These are phyloP conservation scores for Aspergillus fumigatus DNA, from an alignment of 2,329 filamentous ascomycete species.

Conservation along the genomic window DNA sequence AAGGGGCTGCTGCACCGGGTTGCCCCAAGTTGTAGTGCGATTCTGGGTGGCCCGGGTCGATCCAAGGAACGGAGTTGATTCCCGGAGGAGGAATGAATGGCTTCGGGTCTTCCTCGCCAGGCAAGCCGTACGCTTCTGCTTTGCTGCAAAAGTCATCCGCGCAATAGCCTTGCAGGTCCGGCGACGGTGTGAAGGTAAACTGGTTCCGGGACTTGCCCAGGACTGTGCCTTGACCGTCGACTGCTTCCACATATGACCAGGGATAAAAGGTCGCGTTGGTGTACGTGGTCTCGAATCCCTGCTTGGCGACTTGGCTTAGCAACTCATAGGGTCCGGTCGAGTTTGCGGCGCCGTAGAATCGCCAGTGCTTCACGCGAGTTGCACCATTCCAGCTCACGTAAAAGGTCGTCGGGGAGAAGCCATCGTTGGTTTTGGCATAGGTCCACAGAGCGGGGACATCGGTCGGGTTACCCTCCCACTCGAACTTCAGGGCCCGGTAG, in stretches of 20 bases:
- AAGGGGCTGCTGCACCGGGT: conserved; percentile 6
- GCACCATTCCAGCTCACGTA: conserved; percentile 42
- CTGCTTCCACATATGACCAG: conserved; percentile 34
- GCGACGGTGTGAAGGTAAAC: conserved; percentile 35
- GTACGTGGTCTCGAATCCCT: conserved; percentile 38
- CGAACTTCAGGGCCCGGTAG: conserved; percentile 40
- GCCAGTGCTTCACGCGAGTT: conserved; percentile 34
- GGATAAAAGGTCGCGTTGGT: conserved; percentile 24
- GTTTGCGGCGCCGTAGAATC: conserved; percentile 31
- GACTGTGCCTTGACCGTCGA: conserved; percentile 28
- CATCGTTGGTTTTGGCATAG: conserved; percentile 28
- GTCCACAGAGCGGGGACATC: conserved; percentile 40
- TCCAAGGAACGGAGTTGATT: conserved; percentile 31
- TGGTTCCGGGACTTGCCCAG: conserved; percentile 31
- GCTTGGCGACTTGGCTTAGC: conserved; percentile 27
- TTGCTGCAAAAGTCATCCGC: conserved; percentile 26
- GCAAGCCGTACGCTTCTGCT: conserved; percentile 25
- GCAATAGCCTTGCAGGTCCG: conserved; percentile 30
- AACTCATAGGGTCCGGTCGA: conserved; percentile 28
- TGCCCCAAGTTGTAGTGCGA: conserved; percentile 15
- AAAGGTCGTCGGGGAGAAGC: conserved; percentile 25
- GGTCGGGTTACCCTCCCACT: conserved; percentile 38
- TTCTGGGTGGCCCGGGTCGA: conserved; percentile 24
- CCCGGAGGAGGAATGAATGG: conserved; percentile 27
- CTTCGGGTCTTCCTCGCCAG: conserved; percentile 22